phyloP scores from a whole-genome alignment of 371 early-diverging fungal genomes.

The Rhizopus microsporus region DNA sequence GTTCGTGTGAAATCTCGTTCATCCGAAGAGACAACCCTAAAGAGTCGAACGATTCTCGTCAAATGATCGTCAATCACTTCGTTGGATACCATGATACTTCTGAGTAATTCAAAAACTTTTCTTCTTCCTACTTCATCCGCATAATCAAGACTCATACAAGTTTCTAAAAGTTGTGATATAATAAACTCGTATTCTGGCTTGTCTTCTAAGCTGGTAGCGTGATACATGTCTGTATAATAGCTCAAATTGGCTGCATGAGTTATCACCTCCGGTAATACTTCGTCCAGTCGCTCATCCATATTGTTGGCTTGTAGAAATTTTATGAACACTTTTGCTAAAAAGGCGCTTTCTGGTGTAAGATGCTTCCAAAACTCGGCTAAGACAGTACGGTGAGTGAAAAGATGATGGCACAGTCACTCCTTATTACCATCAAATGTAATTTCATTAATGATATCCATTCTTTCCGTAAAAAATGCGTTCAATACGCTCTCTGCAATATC shows the following conservation, averaged over 20 bases:
- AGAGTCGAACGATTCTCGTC: constrained; percentile 67
- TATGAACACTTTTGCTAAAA: constrained; percentile 68
- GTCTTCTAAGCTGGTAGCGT: constrained; percentile 3
- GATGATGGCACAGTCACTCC: not conserved
- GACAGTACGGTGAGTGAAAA: not conserved
- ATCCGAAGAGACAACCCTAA: constrained; percentile 72
- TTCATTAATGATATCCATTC: constrained; percentile 66
- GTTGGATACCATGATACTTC: constrained; percentile 71
- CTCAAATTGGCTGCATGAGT: constrained; percentile 71
- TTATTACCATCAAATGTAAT: constrained; percentile 57
- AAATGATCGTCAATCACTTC: constrained; percentile 76
- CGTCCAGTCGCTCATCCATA: constrained; percentile 65
- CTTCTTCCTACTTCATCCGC: constrained; percentile 87
- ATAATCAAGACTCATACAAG: constrained; percentile 77
- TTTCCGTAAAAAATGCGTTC: constrained; percentile 64
- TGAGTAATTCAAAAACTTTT: constrained; percentile 73
- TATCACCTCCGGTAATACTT: constrained; percentile 72
- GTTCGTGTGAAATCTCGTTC: constrained; percentile 84
- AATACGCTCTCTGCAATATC: constrained; percentile 71
- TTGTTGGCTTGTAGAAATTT: constrained; percentile 56
- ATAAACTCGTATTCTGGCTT: constrained; percentile 67
- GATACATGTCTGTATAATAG: constrained; percentile 62
- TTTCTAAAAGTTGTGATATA: constrained; percentile 73
- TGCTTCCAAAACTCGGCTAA: constrained; percentile 76
- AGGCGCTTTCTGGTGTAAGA: constrained; percentile 76